Percentiles rank a stretch among this genome's conserved stretches.
phyloP scores from a whole-genome alignment of 345 rosid genomes.

The Ceriops decandra region DNA sequence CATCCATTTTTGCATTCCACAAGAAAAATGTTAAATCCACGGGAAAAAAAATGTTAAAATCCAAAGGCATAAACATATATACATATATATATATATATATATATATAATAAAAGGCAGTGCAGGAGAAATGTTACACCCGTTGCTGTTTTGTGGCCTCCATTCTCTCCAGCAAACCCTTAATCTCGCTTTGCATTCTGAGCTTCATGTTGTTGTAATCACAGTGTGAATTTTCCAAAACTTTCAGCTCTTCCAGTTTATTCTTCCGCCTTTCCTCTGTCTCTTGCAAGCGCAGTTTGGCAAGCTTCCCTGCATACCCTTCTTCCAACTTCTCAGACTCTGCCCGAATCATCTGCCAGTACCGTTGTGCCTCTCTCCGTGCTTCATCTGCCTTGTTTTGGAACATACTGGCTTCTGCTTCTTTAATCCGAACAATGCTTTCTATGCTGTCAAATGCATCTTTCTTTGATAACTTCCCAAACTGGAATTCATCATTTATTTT shows the following conservation, averaged over 20 bases:
- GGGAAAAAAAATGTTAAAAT: not conserved
- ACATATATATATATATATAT: too few species aligned
- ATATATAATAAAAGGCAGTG: too few species aligned
- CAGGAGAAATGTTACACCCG: conserved; percentile 12
- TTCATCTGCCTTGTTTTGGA: conserved; percentile 86
- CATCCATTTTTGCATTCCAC: conserved; percentile 10
- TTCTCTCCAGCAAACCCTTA: conserved; percentile 82
- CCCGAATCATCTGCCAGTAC: conserved; percentile 50
- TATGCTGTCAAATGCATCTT: conserved; percentile 64
- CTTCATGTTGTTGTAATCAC: conserved; percentile 88
- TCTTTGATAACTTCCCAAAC: conserved; percentile 34
- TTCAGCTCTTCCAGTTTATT: conserved; percentile 75
- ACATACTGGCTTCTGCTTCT: conserved; percentile 89
- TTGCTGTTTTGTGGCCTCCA: conserved; percentile 63
- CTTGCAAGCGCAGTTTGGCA: conserved; percentile 60
- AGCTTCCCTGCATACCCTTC: conserved; percentile 73
- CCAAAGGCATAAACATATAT: not conserved
- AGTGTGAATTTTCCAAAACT: conserved; percentile 67
- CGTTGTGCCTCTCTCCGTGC: conserved; percentile 80
- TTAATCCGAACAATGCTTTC: conserved; percentile 85
- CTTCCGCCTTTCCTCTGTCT: conserved; percentile 69
- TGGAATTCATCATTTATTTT: conserved; percentile 38
- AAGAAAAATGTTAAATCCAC: not conserved
- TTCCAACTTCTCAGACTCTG: conserved; percentile 57
- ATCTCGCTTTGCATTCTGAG: conserved; percentile 92